Evolutionary conservation across 2,329 filamentous ascomycete species (phyloP).

Genomic region (Zalaria obscura): DNA sequence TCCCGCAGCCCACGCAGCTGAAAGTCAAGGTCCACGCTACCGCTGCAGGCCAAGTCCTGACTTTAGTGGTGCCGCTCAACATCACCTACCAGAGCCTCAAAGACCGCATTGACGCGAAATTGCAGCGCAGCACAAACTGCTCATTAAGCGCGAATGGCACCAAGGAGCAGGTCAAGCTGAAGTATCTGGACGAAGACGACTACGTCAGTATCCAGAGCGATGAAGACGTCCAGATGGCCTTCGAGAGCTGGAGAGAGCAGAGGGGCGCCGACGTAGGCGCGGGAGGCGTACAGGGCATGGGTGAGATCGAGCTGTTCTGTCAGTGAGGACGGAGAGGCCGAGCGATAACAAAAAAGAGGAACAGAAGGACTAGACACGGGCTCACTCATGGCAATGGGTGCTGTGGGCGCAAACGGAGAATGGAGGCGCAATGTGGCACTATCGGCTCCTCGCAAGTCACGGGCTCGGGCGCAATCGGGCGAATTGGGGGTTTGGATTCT

Average conservation of each 20-base stretch:
- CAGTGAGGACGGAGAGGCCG: constrained; percentile 26
- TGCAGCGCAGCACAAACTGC: constrained; percentile 71
- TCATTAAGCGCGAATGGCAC: constrained; percentile 57
- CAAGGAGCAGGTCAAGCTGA: constrained; percentile 55
- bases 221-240: constrained; percentile 91
- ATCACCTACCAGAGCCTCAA: constrained; percentile 89
- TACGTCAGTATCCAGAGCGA: constrained; percentile 89
- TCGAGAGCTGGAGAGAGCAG: constrained; percentile 83
- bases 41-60: constrained; percentile 72
- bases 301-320: constrained; percentile 83
- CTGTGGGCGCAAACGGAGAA: no score
- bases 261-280: constrained; percentile 28
- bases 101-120: constrained; percentile 90
- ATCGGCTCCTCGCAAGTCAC: no score
- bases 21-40: constrained; percentile 88
- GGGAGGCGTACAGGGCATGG: constrained; percentile 48
- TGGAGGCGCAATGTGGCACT: no score
- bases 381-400: no score
- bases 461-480: no score
- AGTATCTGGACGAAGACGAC: constrained; percentile 86
- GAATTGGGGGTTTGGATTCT: neutral
- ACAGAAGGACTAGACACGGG: no score
- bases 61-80: constrained; percentile 89
- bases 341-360: neutral
- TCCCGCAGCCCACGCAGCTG: constrained; percentile 49